A percentile compares a stretch with the other conserved stretches of the same genome.
Conservation (phyloP, 1,284 basidiomycete species). For the Tilletia indica region DNA sequence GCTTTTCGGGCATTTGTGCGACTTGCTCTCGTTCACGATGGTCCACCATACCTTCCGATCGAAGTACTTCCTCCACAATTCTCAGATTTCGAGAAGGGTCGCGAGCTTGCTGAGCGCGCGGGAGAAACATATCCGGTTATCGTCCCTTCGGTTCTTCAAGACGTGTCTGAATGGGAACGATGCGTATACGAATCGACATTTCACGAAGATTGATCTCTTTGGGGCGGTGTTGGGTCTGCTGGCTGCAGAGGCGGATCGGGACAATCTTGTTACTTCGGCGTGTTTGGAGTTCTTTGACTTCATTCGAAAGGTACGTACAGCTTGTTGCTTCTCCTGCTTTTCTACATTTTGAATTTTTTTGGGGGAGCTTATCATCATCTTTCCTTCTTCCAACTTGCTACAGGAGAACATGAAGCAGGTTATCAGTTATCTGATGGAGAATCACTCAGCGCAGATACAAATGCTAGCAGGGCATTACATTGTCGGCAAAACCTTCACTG, state of each 20-base stretch:
- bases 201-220: constrained; percentile 81
- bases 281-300: constrained; percentile 93
- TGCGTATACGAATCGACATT: constrained; percentile 76
- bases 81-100: constrained; percentile 42
- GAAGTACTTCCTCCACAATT: constrained; percentile 77
- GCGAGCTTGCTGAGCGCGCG: constrained; percentile 65
- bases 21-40: constrained; percentile 84
- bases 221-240: constrained; percentile 79
- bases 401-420: constrained; percentile 84
- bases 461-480: constrained; percentile 66
- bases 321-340: not conserved
- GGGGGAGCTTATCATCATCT: constrained; percentile 18
- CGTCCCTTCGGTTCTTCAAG: constrained; percentile 78
- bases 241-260: constrained; percentile 74
- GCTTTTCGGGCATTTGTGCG: constrained; percentile 63
- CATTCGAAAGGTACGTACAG: constrained; percentile 63
- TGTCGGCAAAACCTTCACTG: constrained; percentile 69
- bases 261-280: constrained; percentile 89
- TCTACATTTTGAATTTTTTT: constrained; percentile 3
- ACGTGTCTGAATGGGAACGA: constrained; percentile 80
- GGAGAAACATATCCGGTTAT: constrained; percentile 74
- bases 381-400: constrained; percentile 11
- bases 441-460: constrained; percentile 69
- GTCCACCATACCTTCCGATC: constrained; percentile 77
- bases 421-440: constrained; percentile 79